Percentiles rank a stretch among this genome's conserved stretches.
phyloP scores from a whole-genome alignment of 345 rosid species.

The Aquilaria sinensis region DNA sequence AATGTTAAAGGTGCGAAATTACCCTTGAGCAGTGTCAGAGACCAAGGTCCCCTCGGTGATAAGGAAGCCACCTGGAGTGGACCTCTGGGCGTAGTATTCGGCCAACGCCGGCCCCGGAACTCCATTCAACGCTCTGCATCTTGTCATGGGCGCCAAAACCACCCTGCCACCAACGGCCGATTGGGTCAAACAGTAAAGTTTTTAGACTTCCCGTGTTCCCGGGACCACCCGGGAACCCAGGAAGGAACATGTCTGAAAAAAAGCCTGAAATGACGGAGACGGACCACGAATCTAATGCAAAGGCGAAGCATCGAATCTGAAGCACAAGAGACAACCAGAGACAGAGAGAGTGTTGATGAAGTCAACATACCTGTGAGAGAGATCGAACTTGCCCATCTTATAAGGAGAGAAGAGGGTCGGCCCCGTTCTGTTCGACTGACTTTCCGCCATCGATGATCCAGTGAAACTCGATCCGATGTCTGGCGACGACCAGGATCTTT shows the following conservation, averaged over 20 bases:
- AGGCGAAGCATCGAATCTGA: neutral
- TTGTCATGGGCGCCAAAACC: constrained; percentile 85
- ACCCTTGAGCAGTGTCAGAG: constrained; percentile 70
- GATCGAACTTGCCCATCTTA: constrained; percentile 72
- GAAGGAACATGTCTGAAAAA: constrained; percentile 5
- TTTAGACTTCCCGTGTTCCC: neutral
- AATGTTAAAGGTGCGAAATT: constrained; percentile 18
- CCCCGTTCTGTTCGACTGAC: neutral
- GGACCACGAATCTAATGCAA: neutral
- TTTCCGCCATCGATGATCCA: neutral
- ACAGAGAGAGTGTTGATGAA: no score
- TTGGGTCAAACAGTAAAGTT: neutral
- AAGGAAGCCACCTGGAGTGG: constrained; percentile 78
- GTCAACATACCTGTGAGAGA: constrained; percentile 60
- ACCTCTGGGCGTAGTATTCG: constrained; percentile 75
- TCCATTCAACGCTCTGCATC: constrained; percentile 80
- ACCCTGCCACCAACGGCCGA: constrained; percentile 38
- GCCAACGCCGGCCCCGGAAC: constrained; percentile 60
- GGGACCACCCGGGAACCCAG: neutral
- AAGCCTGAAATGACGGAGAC: neutral
- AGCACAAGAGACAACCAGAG: neutral
- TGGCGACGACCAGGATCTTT: no score
- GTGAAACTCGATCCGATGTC: no score
- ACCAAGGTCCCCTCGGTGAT: constrained; percentile 72
- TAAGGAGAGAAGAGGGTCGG: constrained; percentile 48